A percentile compares a stretch with the other conserved stretches of the same genome.
Evolutionary conservation across 257 asterid species (phyloP).

Genomic region (Nicotiana attenuata): DNA sequence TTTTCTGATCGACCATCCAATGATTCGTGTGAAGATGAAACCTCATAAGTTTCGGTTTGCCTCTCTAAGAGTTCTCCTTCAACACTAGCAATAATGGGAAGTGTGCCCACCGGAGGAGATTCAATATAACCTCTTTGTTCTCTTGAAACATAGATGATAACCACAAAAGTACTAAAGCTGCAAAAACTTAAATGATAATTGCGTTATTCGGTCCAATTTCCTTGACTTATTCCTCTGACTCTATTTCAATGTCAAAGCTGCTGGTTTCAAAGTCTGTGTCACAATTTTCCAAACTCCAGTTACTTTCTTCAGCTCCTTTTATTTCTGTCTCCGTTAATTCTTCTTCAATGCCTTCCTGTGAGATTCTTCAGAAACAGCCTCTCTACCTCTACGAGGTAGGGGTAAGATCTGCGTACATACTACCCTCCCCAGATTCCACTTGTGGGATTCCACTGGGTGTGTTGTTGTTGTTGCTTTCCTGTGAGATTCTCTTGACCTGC

Average conservation of each 20-base stretch:
- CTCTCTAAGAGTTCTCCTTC: conserved; percentile 9
- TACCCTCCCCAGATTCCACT: no score
- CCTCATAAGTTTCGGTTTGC: conserved; percentile 16
- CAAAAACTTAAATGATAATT: conserved; percentile 19
- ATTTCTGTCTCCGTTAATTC: not conserved
- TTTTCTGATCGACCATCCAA: not conserved
- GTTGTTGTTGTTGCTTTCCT: no score
- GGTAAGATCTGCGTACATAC: no score
- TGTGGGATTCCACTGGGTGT: no score
- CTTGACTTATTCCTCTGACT: conserved; percentile 9
- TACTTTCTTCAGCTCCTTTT: conserved; percentile 11
- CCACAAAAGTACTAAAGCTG: conserved; percentile 21
- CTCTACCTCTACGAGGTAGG: no score
- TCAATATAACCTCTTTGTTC: conserved; percentile 18
- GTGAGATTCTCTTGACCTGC: not conserved
- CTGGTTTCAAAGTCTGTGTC: not conserved
- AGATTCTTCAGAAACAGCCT: no score
- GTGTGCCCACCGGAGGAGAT: conserved; percentile 10
- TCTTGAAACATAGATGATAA: conserved; percentile 20
- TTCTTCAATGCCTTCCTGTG: not conserved
- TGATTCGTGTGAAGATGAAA: not conserved
- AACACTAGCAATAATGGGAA: not conserved
- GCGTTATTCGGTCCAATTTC: conserved; percentile 14
- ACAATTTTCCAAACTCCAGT: not conserved
- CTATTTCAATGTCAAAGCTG: not conserved